A percentile compares a stretch with the other conserved stretches of the same genome.
These are phyloP conservation scores for Raddia distichophylla DNA, from an alignment of 176 grass and related monocot genomes.

Conservation along the genomic window DNA sequence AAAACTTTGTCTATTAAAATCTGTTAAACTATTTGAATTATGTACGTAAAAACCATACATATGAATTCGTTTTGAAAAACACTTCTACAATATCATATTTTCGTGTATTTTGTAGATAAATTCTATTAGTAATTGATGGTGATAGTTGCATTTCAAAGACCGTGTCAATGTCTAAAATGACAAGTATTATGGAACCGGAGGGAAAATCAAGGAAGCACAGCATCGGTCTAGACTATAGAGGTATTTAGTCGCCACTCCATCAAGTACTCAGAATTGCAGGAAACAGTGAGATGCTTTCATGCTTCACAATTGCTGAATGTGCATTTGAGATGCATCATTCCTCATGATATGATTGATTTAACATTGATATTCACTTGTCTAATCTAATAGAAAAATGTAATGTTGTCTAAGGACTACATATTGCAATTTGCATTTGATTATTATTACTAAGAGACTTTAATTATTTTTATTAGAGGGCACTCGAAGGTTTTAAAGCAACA, in stretches of 20 bases:
- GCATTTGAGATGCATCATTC: constrained; percentile 13
- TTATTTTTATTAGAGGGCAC: constrained; percentile 55
- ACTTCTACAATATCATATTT: no score
- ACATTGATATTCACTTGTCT: background rate
- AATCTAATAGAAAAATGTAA: background rate
- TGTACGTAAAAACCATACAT: no score
- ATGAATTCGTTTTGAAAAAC: no score
- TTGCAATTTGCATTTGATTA: background rate
- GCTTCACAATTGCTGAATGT: background rate
- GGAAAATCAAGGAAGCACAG: background rate
- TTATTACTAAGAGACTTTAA: constrained; percentile 33
- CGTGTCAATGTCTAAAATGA: no score
- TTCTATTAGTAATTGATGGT: no score
- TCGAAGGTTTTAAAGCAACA: constrained; percentile 70
- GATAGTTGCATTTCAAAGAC: no score
- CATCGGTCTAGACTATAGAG: background rate
- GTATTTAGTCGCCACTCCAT: constrained; percentile 18
- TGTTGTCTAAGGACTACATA: background rate
- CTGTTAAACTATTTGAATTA: no score
- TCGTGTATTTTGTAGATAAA: no score
- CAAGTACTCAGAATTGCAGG: constrained; percentile 14
- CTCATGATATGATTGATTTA: constrained; percentile 35
- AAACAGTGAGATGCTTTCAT: background rate
- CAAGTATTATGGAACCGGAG: no score
- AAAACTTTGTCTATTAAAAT: no score